phyloP scores from a whole-genome alignment of 257 asterid genomes.

The Cinchona pubescens region DNA sequence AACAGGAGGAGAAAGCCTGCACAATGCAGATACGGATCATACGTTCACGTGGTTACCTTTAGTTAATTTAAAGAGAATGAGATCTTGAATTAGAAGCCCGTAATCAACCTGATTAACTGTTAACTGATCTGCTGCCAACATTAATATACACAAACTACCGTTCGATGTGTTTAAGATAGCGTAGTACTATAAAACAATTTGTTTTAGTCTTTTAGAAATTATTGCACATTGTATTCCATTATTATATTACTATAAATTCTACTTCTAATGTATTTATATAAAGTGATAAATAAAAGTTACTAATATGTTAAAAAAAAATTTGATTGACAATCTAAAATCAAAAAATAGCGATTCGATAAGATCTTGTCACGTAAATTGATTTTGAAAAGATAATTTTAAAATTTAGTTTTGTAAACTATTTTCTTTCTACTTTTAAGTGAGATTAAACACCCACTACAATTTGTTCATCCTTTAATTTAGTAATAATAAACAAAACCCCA shows the following conservation, averaged over 20 bases:
- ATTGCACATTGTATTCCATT: background rate
- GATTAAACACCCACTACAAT: background rate
- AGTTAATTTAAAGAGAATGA: constrained; percentile 13
- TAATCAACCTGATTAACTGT: constrained; percentile 9
- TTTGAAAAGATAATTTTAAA: no score
- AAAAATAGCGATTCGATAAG: no score
- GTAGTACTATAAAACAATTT: background rate
- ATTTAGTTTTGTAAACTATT: no score
- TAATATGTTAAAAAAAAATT: no score
- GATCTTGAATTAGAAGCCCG: constrained; percentile 4
- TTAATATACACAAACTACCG: background rate
- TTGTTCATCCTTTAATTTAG: background rate
- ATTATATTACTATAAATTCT: background rate
- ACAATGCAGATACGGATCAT: background rate
- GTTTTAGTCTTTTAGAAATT: background rate
- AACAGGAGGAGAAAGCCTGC: background rate
- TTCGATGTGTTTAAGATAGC: constrained; percentile 1
- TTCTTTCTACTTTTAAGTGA: background rate
- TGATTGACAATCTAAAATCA: no score
- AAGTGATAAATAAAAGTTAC: no score
- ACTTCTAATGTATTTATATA: no score
- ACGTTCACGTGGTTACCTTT: constrained; percentile 17
- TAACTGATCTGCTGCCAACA: constrained; percentile 7
- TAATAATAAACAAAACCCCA: background rate
- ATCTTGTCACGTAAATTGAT: no score